Conservation (phyloP, 2,329 filamentous ascomycete genomes). For the Sarocladium kiliense region DNA sequence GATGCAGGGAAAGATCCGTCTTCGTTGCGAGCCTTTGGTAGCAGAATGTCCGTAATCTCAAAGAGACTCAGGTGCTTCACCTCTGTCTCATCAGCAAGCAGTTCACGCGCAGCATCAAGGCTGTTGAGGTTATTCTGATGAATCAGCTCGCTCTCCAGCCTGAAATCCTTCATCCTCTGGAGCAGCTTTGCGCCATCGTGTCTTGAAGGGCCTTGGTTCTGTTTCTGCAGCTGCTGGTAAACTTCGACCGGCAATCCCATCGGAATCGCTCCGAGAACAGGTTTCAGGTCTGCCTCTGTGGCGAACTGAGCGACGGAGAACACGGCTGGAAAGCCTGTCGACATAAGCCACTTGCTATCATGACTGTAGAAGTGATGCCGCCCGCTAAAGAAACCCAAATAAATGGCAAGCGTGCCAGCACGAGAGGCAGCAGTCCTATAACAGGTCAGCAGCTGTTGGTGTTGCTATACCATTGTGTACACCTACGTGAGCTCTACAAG, state of each 20-base stretch:
- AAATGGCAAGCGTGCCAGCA: slow-evolving; percentile 45
- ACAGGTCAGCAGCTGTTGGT: slow-evolving; percentile 12
- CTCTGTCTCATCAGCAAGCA: slow-evolving; percentile 31
- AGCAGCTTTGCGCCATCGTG: slow-evolving; percentile 37
- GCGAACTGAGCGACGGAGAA: slow-evolving; percentile 48
- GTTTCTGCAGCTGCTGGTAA: slow-evolving; percentile 24
- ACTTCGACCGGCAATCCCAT: slow-evolving; percentile 20
- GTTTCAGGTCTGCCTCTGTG: slow-evolving; percentile 32
- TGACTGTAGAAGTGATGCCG: slow-evolving; percentile 50
- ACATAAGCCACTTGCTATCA: slow-evolving; percentile 44
- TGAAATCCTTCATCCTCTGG: slow-evolving; percentile 42
- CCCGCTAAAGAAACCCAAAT: slow-evolving; percentile 45
- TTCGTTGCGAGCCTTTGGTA: slow-evolving; percentile 29
- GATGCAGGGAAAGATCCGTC: slow-evolving; percentile 35
- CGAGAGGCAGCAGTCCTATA: slow-evolving; percentile 30
- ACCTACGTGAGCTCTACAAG: slow-evolving; percentile 43
- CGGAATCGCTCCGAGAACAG: slow-evolving; percentile 28
- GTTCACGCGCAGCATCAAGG: slow-evolving; percentile 39
- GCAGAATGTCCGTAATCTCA: slow-evolving; percentile 42
- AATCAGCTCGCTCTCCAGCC: slow-evolving; percentile 33
- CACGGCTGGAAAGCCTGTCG: slow-evolving; percentile 34
- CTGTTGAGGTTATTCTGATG: slow-evolving; percentile 43
- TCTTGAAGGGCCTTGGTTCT: slow-evolving; percentile 38
- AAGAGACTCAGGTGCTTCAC: slow-evolving; percentile 44
- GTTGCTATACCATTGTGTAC: background rate